Evolutionary conservation across 164 flowering plant genomes (phyloP).

Genomic region (Liriodendron chinense): DNA sequence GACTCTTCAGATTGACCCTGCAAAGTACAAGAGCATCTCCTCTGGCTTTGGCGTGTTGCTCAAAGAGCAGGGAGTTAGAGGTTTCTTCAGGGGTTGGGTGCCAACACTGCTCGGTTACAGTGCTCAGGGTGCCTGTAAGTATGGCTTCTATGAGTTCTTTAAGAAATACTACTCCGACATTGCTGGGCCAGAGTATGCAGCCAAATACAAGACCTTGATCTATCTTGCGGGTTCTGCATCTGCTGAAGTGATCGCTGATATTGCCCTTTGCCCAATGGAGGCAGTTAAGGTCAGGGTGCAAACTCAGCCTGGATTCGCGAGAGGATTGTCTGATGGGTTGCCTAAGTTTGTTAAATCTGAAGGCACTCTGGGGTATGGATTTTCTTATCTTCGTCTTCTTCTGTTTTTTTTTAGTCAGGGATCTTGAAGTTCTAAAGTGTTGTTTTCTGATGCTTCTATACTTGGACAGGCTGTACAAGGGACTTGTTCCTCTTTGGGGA

Average conservation of each 20-base stretch:
- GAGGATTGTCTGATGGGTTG: conserved; percentile 75
- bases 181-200: conserved; percentile 78
- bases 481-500: conserved; percentile 91
- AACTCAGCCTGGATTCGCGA: conserved; percentile 89
- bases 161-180: conserved; percentile 86
- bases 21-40: conserved; percentile 65
- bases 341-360: conserved; percentile 74
- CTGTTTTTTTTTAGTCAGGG: not conserved
- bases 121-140: conserved; percentile 88
- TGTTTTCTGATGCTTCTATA: not conserved
- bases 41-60: conserved; percentile 72
- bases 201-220: conserved; percentile 82
- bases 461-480: conserved; percentile 68
- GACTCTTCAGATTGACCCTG: conserved; percentile 61
- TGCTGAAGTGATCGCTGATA: conserved; percentile 78
- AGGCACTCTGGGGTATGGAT: conserved; percentile 63
- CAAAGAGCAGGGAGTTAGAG: conserved; percentile 72
- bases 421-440: not conserved
- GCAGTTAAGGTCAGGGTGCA: conserved; percentile 92
- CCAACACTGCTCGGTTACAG: conserved; percentile 90
- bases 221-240: conserved; percentile 92
- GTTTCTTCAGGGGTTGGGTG: conserved; percentile 85
- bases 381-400: not conserved
- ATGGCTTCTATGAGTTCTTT: conserved; percentile 79
- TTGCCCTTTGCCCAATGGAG: conserved; percentile 88